Percentiles rank a stretch among this genome's conserved stretches.
Conservation (phyloP, 768 basidiomycete species). For the Leccinum broughii region DNA sequence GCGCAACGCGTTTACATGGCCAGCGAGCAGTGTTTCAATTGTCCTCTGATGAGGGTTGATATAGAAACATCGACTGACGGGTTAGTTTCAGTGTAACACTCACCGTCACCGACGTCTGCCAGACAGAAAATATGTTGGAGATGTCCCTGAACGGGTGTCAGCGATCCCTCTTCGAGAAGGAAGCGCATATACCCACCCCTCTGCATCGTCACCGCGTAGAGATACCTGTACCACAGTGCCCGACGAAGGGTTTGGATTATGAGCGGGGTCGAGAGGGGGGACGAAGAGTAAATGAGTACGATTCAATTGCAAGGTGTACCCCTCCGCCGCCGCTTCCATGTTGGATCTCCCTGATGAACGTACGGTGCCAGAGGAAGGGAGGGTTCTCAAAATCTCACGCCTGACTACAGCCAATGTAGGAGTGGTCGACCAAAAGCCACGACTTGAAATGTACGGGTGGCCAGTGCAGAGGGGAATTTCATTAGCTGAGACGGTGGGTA, state of each 20-base stretch:
- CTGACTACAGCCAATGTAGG: not conserved
- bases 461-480: not conserved
- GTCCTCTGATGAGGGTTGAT: constrained; percentile 14
- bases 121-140: not conserved
- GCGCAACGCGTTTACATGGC: constrained; percentile 17
- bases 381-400: not conserved
- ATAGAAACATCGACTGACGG: not conserved
- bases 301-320: constrained; percentile 20
- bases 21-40: constrained; percentile 26
- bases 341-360: not conserved
- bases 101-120: constrained; percentile 23
- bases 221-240: constrained; percentile 29
- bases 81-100: constrained; percentile 3
- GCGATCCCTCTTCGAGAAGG: not conserved
- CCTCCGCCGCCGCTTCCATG: not conserved
- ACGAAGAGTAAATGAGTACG: constrained; percentile 29
- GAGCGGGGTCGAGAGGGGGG: constrained; percentile 6
- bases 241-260: not conserved
- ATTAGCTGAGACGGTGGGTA: not conserved
- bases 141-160: constrained; percentile 13
- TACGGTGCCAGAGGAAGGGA: not conserved
- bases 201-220: constrained; percentile 16
- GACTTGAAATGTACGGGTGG: not conserved
- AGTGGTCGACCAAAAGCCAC: not conserved
- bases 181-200: constrained; percentile 27